A percentile compares a stretch with the other conserved stretches of the same genome.
These are phyloP conservation scores for Marchantia polymorpha DNA, from an alignment of 225 moss, liverwort and hornwort genomes.

Conservation along the genomic window DNA sequence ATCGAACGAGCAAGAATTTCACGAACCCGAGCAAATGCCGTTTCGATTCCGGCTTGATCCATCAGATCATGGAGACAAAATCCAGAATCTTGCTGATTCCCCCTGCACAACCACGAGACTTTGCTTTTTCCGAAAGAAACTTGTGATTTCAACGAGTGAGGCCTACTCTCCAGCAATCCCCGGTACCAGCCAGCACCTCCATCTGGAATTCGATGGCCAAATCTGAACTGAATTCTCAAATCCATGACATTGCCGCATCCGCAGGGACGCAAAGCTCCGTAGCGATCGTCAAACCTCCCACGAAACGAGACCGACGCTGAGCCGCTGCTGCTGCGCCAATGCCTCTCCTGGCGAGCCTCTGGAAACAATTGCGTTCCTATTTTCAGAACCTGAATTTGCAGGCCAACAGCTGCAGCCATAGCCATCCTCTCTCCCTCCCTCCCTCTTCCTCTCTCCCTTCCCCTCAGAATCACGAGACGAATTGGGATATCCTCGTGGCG, in stretches of 20 bases:
- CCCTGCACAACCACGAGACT: slow-evolving; percentile 14
- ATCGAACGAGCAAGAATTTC: neutral
- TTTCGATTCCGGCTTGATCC: slow-evolving; percentile 79
- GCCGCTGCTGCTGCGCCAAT: neutral
- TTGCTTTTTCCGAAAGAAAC: slow-evolving; percentile 1
- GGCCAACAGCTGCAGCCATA: neutral
- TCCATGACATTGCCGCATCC: neutral
- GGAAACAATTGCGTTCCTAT: neutral
- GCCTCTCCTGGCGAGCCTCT: too few relatives aligned
- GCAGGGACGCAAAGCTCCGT: neutral
- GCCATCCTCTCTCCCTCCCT: neutral
- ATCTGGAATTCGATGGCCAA: too few relatives aligned
- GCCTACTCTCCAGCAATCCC: slow-evolving; percentile 18
- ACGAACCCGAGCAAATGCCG: slow-evolving; percentile 62
- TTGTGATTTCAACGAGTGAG: slow-evolving; percentile 17
- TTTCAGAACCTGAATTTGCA: neutral
- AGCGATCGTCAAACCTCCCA: neutral
- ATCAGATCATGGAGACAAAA: slow-evolving; percentile 68
- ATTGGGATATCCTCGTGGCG: too few relatives aligned
- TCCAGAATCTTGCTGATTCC: slow-evolving; percentile 26
- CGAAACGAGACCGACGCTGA: neutral
- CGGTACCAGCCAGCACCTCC: slow-evolving; percentile 10
- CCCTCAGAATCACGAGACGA: too few relatives aligned
- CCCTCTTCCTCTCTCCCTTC: neutral
- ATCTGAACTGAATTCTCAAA: neutral